Evolutionary conservation across 2,329 filamentous ascomycete species (phyloP).

Genomic region (Chaetothyriales sp.): DNA sequence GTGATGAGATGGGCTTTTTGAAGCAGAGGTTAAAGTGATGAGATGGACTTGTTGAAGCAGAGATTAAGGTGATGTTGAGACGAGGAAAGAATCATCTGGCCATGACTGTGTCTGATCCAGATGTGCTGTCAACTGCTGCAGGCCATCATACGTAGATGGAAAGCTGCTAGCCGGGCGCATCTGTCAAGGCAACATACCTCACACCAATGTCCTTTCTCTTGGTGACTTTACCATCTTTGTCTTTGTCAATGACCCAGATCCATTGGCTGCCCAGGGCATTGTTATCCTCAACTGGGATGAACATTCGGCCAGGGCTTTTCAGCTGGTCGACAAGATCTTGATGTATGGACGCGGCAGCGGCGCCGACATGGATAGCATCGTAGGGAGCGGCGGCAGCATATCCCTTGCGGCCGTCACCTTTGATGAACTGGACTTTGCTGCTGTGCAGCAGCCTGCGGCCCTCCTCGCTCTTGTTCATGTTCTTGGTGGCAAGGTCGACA

Average conservation of each 20-base stretch:
- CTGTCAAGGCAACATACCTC: constrained; percentile 51
- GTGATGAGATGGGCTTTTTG: no score
- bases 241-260: constrained; percentile 52
- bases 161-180: constrained; percentile 32
- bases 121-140: not conserved
- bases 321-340: constrained; percentile 62
- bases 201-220: constrained; percentile 48
- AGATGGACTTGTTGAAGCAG: no score
- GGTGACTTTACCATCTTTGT: constrained; percentile 39
- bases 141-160: not conserved
- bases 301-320: constrained; percentile 58
- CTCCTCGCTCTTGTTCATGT: constrained; percentile 50
- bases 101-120: not conserved
- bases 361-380: constrained; percentile 92
- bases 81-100: no score
- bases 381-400: constrained; percentile 51
- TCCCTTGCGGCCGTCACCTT: constrained; percentile 60
- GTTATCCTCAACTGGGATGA: constrained; percentile 46
- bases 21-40: no score
- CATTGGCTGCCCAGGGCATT: constrained; percentile 34
- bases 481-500: constrained; percentile 47
- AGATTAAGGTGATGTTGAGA: no score
- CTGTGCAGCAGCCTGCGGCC: constrained; percentile 48
- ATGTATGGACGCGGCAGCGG: constrained; percentile 64
- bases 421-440: constrained; percentile 57